Percentiles rank a stretch among this genome's conserved stretches.
phyloP scores from a whole-genome alignment of 441 rosid species.

The Manihot esculenta region DNA sequence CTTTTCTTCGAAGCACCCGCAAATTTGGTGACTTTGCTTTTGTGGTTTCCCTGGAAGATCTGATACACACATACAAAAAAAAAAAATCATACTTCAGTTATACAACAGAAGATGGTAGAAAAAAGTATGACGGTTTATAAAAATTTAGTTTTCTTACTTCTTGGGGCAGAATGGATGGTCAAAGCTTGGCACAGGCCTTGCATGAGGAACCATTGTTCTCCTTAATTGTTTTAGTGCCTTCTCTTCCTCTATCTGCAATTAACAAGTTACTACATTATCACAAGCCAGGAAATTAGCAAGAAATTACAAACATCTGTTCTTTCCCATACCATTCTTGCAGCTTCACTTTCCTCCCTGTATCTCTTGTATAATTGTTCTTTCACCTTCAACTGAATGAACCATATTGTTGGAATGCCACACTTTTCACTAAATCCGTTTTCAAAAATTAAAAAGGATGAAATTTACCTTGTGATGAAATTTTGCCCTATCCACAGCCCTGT shows the following conservation, averaged over 20 bases:
- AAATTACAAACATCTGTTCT: not conserved
- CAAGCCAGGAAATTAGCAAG: not conserved
- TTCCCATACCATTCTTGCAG: conserved; percentile 65
- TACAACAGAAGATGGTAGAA: too few relatives aligned
- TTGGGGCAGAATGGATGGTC: conserved; percentile 82
- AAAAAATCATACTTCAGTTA: too few relatives aligned
- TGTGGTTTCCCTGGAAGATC: conserved; percentile 71
- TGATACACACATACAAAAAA: conserved; percentile 31
- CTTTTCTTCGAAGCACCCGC: conserved; percentile 54
- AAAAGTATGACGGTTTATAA: not conserved
- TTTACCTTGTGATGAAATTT: conserved; percentile 87
- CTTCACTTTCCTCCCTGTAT: conserved; percentile 90
- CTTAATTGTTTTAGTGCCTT: conserved; percentile 85
- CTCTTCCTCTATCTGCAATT: conserved; percentile 77
- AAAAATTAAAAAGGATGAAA: not conserved
- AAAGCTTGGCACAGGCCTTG: conserved; percentile 91
- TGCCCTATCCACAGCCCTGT: conserved; percentile 76
- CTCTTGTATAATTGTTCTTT: conserved; percentile 83
- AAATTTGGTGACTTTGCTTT: conserved; percentile 74
- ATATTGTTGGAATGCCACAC: not conserved
- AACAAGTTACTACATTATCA: not conserved
- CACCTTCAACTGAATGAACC: conserved; percentile 70
- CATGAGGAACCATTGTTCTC: conserved; percentile 88
- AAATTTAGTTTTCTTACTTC: conserved; percentile 43
- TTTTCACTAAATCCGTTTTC: not conserved